Evolutionary conservation across 2,329 filamentous ascomycete species (phyloP).

Genomic region (Colletotrichum australisinense): DNA sequence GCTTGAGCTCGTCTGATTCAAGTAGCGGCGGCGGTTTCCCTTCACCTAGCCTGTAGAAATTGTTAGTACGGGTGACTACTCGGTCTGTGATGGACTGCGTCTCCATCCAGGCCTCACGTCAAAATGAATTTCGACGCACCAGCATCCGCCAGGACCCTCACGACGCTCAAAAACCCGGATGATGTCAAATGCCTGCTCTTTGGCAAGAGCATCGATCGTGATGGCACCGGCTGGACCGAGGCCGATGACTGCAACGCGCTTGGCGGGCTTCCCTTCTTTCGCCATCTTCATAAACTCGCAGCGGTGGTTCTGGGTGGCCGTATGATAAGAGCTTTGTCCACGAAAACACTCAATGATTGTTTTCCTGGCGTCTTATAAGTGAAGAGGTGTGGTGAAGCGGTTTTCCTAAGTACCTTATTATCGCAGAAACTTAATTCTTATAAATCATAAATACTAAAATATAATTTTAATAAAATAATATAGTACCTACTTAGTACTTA

Average conservation of each 20-base stretch:
- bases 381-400: too few species aligned
- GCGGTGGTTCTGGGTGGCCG: too few species aligned
- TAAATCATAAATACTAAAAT: too few species aligned
- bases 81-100: too few species aligned
- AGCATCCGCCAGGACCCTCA: slow-evolving; percentile 69
- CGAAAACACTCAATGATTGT: too few species aligned
- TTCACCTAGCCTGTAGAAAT: slow-evolving; percentile 54
- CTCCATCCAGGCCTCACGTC: too few species aligned
- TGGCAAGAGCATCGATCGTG: slow-evolving; percentile 67
- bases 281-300: neutral
- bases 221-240: slow-evolving; percentile 71
- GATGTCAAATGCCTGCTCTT: slow-evolving; percentile 67
- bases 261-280: slow-evolving; percentile 31
- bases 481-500: too few species aligned
- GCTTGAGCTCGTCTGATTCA: slow-evolving; percentile 51
- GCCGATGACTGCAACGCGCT: slow-evolving; percentile 68
- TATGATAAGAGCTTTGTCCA: too few species aligned
- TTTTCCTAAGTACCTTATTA: too few species aligned
- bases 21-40: slow-evolving; percentile 49
- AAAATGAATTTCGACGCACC: slow-evolving; percentile 52
- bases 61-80: neutral
- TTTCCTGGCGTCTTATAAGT: neutral
- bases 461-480: too few species aligned
- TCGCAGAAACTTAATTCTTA: too few species aligned
- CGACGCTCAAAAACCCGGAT: slow-evolving; percentile 73